Conservation (phyloP, 495 filamentous ascomycete species). For the Talaromyces stipitatus region DNA sequence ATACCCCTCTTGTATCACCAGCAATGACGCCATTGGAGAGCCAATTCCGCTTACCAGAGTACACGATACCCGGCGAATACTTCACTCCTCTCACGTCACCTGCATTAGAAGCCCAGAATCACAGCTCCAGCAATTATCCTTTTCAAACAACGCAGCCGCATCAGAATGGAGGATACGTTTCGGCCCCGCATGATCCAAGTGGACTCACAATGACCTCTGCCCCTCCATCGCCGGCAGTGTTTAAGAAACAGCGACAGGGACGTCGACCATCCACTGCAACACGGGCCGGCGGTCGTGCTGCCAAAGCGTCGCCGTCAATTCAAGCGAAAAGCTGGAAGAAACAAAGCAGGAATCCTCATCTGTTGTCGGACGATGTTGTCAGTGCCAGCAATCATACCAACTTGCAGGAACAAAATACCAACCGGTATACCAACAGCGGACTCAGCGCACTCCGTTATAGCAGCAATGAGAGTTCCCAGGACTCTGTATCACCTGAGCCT, state of each 20-base stretch:
- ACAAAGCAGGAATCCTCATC: conserved; percentile 11
- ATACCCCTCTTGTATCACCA: conserved; percentile 91
- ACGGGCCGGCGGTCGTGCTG: conserved; percentile 30
- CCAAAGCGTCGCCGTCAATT: conserved; percentile 78
- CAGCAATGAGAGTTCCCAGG: conserved; percentile 54
- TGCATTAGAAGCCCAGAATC: conserved; percentile 73
- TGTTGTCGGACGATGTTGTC: conserved; percentile 9
- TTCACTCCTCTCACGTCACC: conserved; percentile 93
- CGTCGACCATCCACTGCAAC: conserved; percentile 34
- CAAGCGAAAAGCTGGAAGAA: conserved; percentile 65
- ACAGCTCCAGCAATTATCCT: conserved; percentile 31
- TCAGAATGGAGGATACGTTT: conserved; percentile 30
- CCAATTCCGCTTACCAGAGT: conserved; percentile 75
- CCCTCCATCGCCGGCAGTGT: conserved; percentile 21
- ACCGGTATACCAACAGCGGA: conserved; percentile 21
- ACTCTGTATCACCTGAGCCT: conserved; percentile 66
- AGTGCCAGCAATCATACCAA: conserved; percentile 24
- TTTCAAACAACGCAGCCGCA: conserved; percentile 25
- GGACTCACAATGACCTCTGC: conserved; percentile 29
- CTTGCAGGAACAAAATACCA: conserved; percentile 22
- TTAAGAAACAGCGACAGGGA: conserved; percentile 24
- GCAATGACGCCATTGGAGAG: conserved; percentile 87
- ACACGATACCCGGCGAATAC: conserved; percentile 76
- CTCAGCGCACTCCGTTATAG: conserved; percentile 32
- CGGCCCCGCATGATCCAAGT: conserved; percentile 41